A percentile compares a stretch with the other conserved stretches of the same genome.
Conservation (phyloP, 163 green algal genomes). For the Volvox carteri region DNA sequence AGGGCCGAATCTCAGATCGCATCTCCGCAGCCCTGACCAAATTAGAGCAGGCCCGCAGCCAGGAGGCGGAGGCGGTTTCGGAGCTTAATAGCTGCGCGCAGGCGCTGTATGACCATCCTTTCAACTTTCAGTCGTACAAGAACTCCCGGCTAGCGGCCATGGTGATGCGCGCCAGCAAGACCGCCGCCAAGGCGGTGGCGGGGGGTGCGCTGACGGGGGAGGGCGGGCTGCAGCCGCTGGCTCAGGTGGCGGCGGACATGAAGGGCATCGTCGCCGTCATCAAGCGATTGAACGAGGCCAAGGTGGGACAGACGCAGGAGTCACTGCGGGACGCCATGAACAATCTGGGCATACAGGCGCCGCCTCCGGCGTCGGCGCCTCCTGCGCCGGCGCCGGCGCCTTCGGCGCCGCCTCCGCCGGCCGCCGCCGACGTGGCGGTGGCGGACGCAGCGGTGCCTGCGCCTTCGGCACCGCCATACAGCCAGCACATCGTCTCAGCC, state of each 20-base stretch:
- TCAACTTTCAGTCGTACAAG: slow-evolving; percentile 14
- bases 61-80: slow-evolving; percentile 7
- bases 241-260: slow-evolving; percentile 1
- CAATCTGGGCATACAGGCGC: background rate
- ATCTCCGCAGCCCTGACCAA: background rate
- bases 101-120: background rate
- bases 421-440: background rate
- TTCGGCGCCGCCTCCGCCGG: background rate
- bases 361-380: background rate
- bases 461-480: background rate
- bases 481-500: background rate
- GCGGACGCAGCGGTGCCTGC: background rate
- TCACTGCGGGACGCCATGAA: background rate
- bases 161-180: background rate
- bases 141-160: slow-evolving; percentile 1
- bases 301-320: background rate
- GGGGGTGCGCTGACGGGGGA: background rate
- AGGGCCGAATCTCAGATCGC: background rate
- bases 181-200: background rate
- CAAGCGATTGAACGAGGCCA: background rate
- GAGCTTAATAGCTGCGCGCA: slow-evolving; percentile 22
- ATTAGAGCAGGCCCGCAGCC: background rate
- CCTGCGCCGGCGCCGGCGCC: background rate
- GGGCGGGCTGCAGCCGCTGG: background rate
- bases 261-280: slow-evolving; percentile 6